Conservation (phyloP, 495 filamentous ascomycete species). For the Annulohypoxylon maeteangense region DNA sequence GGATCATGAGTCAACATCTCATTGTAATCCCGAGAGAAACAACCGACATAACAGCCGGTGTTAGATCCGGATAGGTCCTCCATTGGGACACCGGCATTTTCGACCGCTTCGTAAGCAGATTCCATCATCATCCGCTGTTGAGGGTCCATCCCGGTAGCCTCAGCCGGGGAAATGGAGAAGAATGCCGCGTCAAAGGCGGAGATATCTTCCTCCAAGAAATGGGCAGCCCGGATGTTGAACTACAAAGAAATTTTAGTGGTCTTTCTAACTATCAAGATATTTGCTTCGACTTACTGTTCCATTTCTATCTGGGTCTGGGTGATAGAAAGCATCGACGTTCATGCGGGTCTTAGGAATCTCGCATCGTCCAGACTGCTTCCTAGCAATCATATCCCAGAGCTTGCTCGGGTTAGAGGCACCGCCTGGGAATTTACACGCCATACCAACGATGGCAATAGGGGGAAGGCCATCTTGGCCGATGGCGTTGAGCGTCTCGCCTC, state of each 20-base stretch:
- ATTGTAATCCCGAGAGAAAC: constrained; percentile 62
- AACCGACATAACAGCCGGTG: constrained; percentile 62
- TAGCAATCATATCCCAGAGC: constrained; percentile 63
- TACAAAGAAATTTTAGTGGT: not conserved
- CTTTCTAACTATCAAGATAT: not conserved
- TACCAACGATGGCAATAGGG: constrained; percentile 63
- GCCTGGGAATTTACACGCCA: constrained; percentile 63
- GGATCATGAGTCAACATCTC: constrained; percentile 46
- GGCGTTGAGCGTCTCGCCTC: not conserved
- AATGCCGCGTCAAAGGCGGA: constrained; percentile 61
- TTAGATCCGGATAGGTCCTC: constrained; percentile 57
- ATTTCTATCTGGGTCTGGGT: constrained; percentile 32
- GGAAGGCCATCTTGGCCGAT: constrained; percentile 4
- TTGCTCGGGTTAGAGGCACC: constrained; percentile 52
- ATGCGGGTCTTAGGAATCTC: constrained; percentile 56
- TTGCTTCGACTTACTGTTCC: constrained; percentile 8
- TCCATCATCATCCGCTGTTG: constrained; percentile 62
- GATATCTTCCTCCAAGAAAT: constrained; percentile 36
- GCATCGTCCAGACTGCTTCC: constrained; percentile 49
- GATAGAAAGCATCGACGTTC: constrained; percentile 54
- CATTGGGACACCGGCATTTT: constrained; percentile 35
- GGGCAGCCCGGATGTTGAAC: constrained; percentile 14
- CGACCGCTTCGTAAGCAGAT: constrained; percentile 55
- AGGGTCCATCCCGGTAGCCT: constrained; percentile 61
- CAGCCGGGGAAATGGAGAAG: constrained; percentile 58